Conservation (phyloP, 352 stramenopile species). For the Phytophthora pisi region DNA sequence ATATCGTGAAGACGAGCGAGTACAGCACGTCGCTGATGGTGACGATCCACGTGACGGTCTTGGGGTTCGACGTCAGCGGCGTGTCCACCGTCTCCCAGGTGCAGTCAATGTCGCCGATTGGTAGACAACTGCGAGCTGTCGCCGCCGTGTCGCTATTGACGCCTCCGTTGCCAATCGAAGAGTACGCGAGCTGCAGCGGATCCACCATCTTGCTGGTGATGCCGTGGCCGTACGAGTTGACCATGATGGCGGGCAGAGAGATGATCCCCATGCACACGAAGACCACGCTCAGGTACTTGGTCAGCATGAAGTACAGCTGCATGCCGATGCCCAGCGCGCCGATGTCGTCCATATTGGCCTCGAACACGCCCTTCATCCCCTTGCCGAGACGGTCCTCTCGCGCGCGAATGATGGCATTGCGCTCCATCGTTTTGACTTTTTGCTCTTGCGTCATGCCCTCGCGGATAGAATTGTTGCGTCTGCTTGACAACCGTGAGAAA, state of each 20-base stretch:
- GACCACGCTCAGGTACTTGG: slow-evolving; percentile 43
- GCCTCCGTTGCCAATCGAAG: slow-evolving; percentile 52
- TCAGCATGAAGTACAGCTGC: slow-evolving; percentile 69
- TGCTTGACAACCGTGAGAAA: slow-evolving; percentile 4
- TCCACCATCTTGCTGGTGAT: slow-evolving; percentile 50
- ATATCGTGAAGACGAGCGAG: slow-evolving; percentile 50
- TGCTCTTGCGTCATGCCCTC: slow-evolving; percentile 17
- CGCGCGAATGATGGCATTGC: slow-evolving; percentile 9
- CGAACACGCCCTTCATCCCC: slow-evolving; percentile 40
- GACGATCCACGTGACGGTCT: slow-evolving; percentile 53
- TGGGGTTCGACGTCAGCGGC: slow-evolving; percentile 44
- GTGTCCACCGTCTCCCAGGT: slow-evolving; percentile 50
- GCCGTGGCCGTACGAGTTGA: slow-evolving; percentile 53
- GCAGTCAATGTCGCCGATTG: slow-evolving; percentile 49
- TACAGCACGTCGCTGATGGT: slow-evolving; percentile 45
- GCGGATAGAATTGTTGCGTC: slow-evolving; percentile 13
- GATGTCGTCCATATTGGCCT: slow-evolving; percentile 48
- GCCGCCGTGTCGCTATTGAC: slow-evolving; percentile 39
- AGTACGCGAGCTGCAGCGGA: slow-evolving; percentile 48
- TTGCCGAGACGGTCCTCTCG: slow-evolving; percentile 42
- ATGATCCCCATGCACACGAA: slow-evolving; percentile 53
- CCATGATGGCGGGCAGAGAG: slow-evolving; percentile 42
- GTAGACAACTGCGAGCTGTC: slow-evolving; percentile 37
- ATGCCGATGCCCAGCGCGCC: slow-evolving; percentile 59
- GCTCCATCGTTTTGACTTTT: slow-evolving; percentile 30